These are phyloP conservation scores for Fusarium incarnatum DNA, from an alignment of 2,329 filamentous ascomycete species.

Conservation along the genomic window DNA sequence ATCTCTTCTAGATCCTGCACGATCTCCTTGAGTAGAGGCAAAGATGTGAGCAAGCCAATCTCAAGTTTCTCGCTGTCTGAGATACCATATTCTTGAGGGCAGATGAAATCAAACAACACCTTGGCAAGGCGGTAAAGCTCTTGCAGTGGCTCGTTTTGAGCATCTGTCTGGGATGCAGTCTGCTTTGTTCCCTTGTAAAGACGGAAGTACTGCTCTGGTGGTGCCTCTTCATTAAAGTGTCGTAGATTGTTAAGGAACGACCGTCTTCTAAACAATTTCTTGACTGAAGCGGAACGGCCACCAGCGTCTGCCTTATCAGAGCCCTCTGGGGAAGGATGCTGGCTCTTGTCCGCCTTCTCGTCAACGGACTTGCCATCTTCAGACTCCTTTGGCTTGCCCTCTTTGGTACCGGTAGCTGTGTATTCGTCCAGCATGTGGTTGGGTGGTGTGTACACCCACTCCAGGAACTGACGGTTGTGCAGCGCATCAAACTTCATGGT, in stretches of 20 bases:
- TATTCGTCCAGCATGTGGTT: conserved; percentile 79
- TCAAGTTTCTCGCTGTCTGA: conserved; percentile 97
- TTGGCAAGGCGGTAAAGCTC: conserved; percentile 95
- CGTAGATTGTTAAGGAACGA: conserved; percentile 69
- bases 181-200: conserved; percentile 83
- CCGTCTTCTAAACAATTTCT: conserved; percentile 67
- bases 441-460: conserved; percentile 96
- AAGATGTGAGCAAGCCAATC: conserved; percentile 92
- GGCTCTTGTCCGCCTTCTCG: conserved; percentile 51
- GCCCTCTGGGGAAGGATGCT: conserved; percentile 49
- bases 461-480: conserved; percentile 94
- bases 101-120: conserved; percentile 97
- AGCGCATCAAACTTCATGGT: conserved; percentile 99
- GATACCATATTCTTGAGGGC: conserved; percentile 97
- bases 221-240: conserved; percentile 65
- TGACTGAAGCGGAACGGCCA: conserved; percentile 52
- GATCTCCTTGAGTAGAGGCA: conserved; percentile 95
- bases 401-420: conserved; percentile 56
- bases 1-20: conserved; percentile 97
- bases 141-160: conserved; percentile 85
- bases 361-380: conserved; percentile 56
- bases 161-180: conserved; percentile 79
- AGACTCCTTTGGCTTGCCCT: conserved; percentile 56
- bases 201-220: conserved; percentile 84
- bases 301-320: conserved; percentile 57